Evolutionary conservation across 2,329 filamentous ascomycete genomes (phyloP).

Genomic region (Fusarium hainanense): DNA sequence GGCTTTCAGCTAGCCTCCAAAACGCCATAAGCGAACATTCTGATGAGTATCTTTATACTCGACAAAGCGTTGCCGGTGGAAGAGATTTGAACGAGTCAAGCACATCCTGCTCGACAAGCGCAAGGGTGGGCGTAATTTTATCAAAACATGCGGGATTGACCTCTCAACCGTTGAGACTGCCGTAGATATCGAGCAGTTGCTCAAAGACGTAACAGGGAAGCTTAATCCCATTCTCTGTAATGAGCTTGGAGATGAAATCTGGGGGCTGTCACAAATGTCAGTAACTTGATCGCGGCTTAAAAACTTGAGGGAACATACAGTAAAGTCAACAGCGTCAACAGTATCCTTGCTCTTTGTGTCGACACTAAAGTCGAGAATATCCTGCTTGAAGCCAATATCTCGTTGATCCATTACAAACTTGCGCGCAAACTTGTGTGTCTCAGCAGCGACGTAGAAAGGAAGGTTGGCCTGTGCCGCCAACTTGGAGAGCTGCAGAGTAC

Average conservation of each 20-base stretch:
- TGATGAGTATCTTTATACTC: not conserved
- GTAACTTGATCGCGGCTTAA: not conserved
- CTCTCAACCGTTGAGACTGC: conserved; percentile 54
- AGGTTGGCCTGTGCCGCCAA: conserved; percentile 76
- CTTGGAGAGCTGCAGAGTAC: conserved; percentile 85
- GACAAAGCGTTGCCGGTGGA: not conserved
- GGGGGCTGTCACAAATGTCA: conserved; percentile 63
- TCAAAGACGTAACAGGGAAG: conserved; percentile 77
- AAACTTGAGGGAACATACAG: conserved; percentile 57
- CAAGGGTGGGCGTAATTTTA: conserved; percentile 27
- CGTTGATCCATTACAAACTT: conserved; percentile 85
- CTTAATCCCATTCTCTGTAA: conserved; percentile 80
- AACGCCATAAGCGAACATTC: conserved; percentile 11
- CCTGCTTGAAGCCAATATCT: conserved; percentile 82
- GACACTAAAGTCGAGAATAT: conserved; percentile 78
- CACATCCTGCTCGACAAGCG: not conserved
- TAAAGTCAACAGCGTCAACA: conserved; percentile 75
- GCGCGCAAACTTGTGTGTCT: conserved; percentile 96
- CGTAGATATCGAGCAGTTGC: conserved; percentile 73
- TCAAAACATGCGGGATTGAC: not conserved
- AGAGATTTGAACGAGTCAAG: not conserved
- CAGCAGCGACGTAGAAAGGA: conserved; percentile 89
- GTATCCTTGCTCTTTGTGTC: conserved; percentile 58
- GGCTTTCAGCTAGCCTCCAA: not conserved
- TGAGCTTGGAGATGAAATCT: conserved; percentile 75